Evolutionary conservation across 106 monocot species (phyloP).

Genomic region (Platanthera zijinensis): DNA sequence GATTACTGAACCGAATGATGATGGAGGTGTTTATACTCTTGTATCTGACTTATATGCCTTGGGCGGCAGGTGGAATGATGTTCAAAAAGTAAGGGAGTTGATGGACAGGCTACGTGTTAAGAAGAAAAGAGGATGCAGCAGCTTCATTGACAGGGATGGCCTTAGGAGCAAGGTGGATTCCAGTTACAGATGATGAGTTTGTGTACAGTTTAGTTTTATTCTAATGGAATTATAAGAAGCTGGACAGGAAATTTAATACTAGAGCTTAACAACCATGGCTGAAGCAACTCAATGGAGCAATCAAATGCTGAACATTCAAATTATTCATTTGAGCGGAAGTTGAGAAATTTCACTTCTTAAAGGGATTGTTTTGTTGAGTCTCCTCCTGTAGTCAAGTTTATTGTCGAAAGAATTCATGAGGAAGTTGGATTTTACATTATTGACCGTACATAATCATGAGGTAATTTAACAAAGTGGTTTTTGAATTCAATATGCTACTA

Average conservation of each 20-base stretch:
- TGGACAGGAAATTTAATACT: neutral
- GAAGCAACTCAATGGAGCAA: neutral
- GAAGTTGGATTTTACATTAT: neutral
- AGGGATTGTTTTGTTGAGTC: no score
- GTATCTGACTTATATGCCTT: constrained; percentile 63
- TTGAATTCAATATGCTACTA: neutral
- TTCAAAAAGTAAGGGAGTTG: constrained; percentile 42
- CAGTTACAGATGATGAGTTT: neutral
- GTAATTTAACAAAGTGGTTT: neutral
- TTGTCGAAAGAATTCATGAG: no score
- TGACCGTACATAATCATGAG: neutral
- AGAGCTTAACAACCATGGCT: neutral
- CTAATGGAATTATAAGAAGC: neutral
- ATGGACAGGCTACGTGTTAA: constrained; percentile 39
- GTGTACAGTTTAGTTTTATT: neutral
- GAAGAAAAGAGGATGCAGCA: constrained; percentile 49
- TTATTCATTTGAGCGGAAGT: neutral
- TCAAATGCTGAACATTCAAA: neutral
- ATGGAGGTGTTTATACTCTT: constrained; percentile 59
- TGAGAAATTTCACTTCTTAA: neutral
- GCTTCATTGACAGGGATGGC: constrained; percentile 16
- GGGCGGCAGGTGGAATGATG: constrained; percentile 54
- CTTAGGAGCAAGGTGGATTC: neutral
- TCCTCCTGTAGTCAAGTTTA: no score
- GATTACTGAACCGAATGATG: constrained; percentile 28